A percentile compares a stretch with the other conserved stretches of the same genome.
Evolutionary conservation across 2,329 filamentous ascomycete species (phyloP).

Genomic region (Fusarium graminum): DNA sequence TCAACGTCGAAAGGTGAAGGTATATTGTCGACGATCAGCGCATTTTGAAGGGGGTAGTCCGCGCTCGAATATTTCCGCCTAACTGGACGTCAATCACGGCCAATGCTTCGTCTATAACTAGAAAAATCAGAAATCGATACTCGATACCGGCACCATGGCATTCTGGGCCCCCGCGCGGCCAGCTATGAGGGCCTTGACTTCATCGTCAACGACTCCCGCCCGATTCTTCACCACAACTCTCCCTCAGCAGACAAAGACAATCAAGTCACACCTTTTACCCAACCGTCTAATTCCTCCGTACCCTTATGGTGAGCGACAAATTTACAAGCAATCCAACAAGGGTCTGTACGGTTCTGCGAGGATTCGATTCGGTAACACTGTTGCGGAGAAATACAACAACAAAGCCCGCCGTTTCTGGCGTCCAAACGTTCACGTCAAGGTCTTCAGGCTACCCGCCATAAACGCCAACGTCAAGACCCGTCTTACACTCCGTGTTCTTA

Average conservation of each 20-base stretch:
- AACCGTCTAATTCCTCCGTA: conserved; percentile 72
- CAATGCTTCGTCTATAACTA: conserved; percentile 43
- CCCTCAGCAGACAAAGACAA: conserved; percentile 56
- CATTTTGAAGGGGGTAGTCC: conserved; percentile 38
- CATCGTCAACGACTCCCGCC: conserved; percentile 28
- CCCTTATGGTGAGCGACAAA: conserved; percentile 76
- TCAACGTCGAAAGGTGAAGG: conserved; percentile 33
- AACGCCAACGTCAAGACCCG: conserved; percentile 74
- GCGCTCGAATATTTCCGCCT: conserved; percentile 23
- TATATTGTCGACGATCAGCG: conserved; percentile 38
- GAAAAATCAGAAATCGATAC: conserved; percentile 4
- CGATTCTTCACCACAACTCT: conserved; percentile 57
- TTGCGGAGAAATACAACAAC: conserved; percentile 75
- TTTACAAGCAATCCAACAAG: conserved; percentile 85
- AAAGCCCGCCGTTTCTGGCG: conserved; percentile 81
- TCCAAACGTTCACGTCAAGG: conserved; percentile 78
- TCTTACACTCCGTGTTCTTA: conserved; percentile 76
- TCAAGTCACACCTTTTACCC: conserved; percentile 60
- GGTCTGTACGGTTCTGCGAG: conserved; percentile 78
- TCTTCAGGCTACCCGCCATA: conserved; percentile 74
- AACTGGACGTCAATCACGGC: conserved; percentile 39
- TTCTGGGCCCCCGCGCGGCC: conserved; percentile 43
- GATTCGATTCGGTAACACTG: conserved; percentile 84
- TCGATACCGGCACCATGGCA: conserved; percentile 36
- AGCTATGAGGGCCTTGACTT: conserved; percentile 36